Percentiles rank a stretch among this genome's conserved stretches.
These are phyloP conservation scores for Erigeron canadensis DNA, from an alignment of 129 eudicot genomes.

Conservation along the genomic window DNA sequence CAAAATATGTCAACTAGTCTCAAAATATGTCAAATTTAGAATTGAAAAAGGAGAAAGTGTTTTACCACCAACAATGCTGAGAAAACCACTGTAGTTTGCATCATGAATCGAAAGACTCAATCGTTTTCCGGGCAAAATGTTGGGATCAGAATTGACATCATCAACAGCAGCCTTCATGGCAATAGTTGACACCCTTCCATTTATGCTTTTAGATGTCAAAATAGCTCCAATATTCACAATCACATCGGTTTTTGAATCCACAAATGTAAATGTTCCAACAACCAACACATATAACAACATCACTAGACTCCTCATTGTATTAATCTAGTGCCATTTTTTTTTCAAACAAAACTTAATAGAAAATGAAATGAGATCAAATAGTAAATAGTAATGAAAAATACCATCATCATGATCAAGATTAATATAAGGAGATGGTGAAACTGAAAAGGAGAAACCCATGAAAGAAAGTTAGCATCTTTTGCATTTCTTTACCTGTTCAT, in stretches of 20 bases:
- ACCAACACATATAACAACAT: slow-evolving; percentile 30
- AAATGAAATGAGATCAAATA: neutral
- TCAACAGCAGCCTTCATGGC: slow-evolving; percentile 87
- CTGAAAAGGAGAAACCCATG: slow-evolving; percentile 31
- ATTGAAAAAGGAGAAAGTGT: neutral
- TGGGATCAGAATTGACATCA: slow-evolving; percentile 79
- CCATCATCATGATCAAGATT: neutral
- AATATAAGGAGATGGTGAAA: neutral
- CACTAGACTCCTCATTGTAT: slow-evolving; percentile 33
- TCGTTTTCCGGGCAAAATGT: slow-evolving; percentile 50
- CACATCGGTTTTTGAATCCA: slow-evolving; percentile 22
- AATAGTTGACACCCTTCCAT: slow-evolving; percentile 55
- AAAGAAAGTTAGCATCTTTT: slow-evolving; percentile 30
- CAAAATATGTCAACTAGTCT: neutral
- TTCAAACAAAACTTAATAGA: neutral
- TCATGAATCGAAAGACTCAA: slow-evolving; percentile 59
- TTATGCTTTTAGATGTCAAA: slow-evolving; percentile 45
- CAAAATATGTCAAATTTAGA: neutral
- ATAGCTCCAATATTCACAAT: slow-evolving; percentile 71
- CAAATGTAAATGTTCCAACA: slow-evolving; percentile 27
- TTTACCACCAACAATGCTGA: slow-evolving; percentile 79
- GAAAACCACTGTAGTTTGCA: slow-evolving; percentile 74
- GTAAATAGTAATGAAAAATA: neutral
- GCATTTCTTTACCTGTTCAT: neutral
- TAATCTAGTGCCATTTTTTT: neutral